phyloP scores from a whole-genome alignment of 768 basidiomycete species.

The Royoungia palumana region DNA sequence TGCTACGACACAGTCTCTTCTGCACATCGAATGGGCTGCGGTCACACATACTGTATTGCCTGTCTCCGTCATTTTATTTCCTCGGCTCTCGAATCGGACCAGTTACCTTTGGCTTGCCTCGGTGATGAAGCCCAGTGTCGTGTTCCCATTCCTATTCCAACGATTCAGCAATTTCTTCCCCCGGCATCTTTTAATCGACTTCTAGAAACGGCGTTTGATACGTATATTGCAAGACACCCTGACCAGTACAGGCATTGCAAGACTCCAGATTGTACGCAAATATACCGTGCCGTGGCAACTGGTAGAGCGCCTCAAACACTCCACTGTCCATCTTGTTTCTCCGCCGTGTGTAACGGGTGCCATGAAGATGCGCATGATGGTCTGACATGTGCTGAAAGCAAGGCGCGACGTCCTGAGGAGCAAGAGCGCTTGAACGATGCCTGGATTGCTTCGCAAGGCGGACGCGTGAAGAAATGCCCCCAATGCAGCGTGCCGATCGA shows the following conservation, averaged over 20 bases:
- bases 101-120: slow-evolving; percentile 67
- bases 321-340: slow-evolving; percentile 67
- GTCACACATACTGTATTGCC: slow-evolving; percentile 61
- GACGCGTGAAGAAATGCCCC: slow-evolving; percentile 68
- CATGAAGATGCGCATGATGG: slow-evolving; percentile 60
- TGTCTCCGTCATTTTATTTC: slow-evolving; percentile 59
- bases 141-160: slow-evolving; percentile 47
- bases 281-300: slow-evolving; percentile 53
- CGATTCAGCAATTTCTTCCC: slow-evolving; percentile 50
- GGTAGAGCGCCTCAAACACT: slow-evolving; percentile 38
- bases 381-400: slow-evolving; percentile 50
- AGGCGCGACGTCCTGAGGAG: slow-evolving; percentile 34
- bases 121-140: slow-evolving; percentile 61
- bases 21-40: slow-evolving; percentile 55
- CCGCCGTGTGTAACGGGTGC: slow-evolving; percentile 63
- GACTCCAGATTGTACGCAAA: slow-evolving; percentile 71
- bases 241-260: slow-evolving; percentile 71
- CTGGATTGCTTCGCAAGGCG: slow-evolving; percentile 56
- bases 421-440: slow-evolving; percentile 49
- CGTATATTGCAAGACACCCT: slow-evolving; percentile 54
- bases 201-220: slow-evolving; percentile 52
- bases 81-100: slow-evolving; percentile 51
- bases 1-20: slow-evolving; percentile 44
- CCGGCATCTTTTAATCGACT: slow-evolving; percentile 52
- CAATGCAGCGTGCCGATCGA: slow-evolving; percentile 67